These are phyloP conservation scores for Hypoxylon sp. DNA, from an alignment of 2,329 filamentous ascomycete genomes.

Conservation along the genomic window DNA sequence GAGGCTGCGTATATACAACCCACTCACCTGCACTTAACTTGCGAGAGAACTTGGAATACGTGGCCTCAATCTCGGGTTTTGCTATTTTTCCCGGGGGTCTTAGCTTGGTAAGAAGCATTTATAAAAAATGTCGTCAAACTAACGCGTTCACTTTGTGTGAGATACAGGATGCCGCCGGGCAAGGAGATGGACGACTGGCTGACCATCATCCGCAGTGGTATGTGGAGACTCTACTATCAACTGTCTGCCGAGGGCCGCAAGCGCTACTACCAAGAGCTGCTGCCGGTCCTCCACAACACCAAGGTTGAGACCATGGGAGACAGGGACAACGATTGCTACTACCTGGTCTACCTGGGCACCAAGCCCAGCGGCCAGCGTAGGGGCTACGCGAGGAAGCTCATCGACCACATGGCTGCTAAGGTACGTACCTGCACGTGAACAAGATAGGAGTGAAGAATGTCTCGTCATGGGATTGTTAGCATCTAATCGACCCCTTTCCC, in stretches of 20 bases:
- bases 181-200: slow-evolving; percentile 80
- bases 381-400: slow-evolving; percentile 79
- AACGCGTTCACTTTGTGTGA: slow-evolving; percentile 28
- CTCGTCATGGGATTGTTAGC: neutral
- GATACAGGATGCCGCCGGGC: slow-evolving; percentile 79
- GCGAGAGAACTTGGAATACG: slow-evolving; percentile 25
- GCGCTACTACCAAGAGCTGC: slow-evolving; percentile 83
- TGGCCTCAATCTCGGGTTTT: slow-evolving; percentile 36
- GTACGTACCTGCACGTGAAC: slow-evolving; percentile 58
- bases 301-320: slow-evolving; percentile 78
- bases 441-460: slow-evolving; percentile 8
- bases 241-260: slow-evolving; percentile 78
- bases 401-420: slow-evolving; percentile 76
- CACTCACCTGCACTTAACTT: too few species aligned
- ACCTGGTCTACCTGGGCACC: slow-evolving; percentile 87
- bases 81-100: slow-evolving; percentile 35
- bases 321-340: slow-evolving; percentile 79
- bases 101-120: slow-evolving; percentile 25
- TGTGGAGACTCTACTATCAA: slow-evolving; percentile 83
- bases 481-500: neutral
- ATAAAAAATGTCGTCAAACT: slow-evolving; percentile 30
- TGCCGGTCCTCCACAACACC: slow-evolving; percentile 80
- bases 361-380: slow-evolving; percentile 78
- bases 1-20: slow-evolving; percentile 30
- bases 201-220: slow-evolving; percentile 79